Percentiles rank a stretch among this genome's conserved stretches.
phyloP scores from a whole-genome alignment of 495 filamentous ascomycete genomes.

The Darksidea phi region DNA sequence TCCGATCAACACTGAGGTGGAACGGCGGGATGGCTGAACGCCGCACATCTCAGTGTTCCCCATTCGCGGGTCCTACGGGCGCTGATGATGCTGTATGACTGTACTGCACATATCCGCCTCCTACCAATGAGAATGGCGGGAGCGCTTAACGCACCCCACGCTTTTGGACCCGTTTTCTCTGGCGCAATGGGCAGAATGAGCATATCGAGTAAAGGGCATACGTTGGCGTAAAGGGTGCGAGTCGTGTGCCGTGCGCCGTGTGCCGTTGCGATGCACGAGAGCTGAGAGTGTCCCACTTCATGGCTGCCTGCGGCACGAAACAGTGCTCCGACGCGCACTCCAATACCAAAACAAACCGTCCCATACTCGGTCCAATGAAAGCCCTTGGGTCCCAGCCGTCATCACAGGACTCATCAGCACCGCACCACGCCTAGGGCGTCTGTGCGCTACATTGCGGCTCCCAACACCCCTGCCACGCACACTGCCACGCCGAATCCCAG shows the following conservation, averaged over 20 bases:
- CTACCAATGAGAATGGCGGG: conserved; percentile 1
- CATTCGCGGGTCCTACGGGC: conserved; percentile 21
- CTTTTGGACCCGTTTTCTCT: conserved; percentile 1
- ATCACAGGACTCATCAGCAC: conserved; percentile 7
- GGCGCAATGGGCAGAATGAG: too few relatives aligned
- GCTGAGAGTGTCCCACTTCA: too few relatives aligned
- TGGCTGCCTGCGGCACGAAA: too few relatives aligned
- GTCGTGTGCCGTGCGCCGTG: too few relatives aligned
- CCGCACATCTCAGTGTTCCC: conserved; percentile 5
- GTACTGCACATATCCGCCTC: background rate
- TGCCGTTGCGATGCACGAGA: too few relatives aligned
- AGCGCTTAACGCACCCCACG: conserved; percentile 25
- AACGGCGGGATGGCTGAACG: conserved; percentile 13
- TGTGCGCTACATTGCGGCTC: conserved; percentile 24
- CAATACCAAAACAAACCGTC: background rate
- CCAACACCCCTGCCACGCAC: conserved; percentile 3
- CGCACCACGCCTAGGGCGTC: background rate
- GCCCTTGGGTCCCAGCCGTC: background rate
- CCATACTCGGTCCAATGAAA: background rate
- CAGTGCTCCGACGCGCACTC: background rate
- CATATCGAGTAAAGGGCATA: too few relatives aligned
- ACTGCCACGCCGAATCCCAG: conserved; percentile 18
- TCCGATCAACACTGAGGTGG: background rate
- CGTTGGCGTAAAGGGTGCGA: too few relatives aligned
- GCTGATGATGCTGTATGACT: conserved; percentile 14